A percentile compares a stretch with the other conserved stretches of the same genome.
These are phyloP conservation scores for Chalciporus piperatus DNA, from an alignment of 768 basidiomycete genomes.

Conservation along the genomic window DNA sequence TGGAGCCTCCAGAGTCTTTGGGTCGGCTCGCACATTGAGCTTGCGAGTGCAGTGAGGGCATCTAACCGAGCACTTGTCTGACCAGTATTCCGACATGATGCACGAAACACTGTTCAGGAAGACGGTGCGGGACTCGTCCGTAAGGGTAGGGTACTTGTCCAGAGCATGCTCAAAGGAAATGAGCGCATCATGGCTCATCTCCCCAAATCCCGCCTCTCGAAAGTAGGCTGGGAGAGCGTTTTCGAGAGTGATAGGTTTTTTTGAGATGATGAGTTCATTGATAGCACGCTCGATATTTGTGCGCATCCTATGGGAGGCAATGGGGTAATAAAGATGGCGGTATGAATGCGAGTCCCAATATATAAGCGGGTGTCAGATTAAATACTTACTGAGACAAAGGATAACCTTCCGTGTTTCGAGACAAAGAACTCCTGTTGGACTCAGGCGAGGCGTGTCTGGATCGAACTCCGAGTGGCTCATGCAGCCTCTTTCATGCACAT, in stretches of 20 bases:
- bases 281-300: conserved; percentile 14
- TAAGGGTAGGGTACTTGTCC: conserved; percentile 13
- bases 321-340: neutral
- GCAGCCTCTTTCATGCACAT: neutral
- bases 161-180: conserved; percentile 14
- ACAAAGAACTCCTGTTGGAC: conserved; percentile 7
- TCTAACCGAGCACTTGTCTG: conserved; percentile 1
- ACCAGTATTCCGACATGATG: conserved; percentile 10
- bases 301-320: conserved; percentile 4
- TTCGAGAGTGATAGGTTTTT: conserved; percentile 6
- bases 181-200: conserved; percentile 8
- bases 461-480: conserved; percentile 4
- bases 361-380: neutral
- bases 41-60: neutral
- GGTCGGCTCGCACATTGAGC: neutral
- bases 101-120: neutral
- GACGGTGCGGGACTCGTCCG: conserved; percentile 1
- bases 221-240: conserved; percentile 11
- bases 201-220: conserved; percentile 9
- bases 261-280: conserved; percentile 5
- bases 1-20: neutral
- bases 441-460: neutral
- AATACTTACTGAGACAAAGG: conserved; percentile 1
- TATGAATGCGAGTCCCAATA: neutral
- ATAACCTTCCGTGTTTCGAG: neutral